These are phyloP conservation scores for Diplodia scrobiculata DNA, from an alignment of 2,329 filamentous ascomycete species.

Conservation along the genomic window DNA sequence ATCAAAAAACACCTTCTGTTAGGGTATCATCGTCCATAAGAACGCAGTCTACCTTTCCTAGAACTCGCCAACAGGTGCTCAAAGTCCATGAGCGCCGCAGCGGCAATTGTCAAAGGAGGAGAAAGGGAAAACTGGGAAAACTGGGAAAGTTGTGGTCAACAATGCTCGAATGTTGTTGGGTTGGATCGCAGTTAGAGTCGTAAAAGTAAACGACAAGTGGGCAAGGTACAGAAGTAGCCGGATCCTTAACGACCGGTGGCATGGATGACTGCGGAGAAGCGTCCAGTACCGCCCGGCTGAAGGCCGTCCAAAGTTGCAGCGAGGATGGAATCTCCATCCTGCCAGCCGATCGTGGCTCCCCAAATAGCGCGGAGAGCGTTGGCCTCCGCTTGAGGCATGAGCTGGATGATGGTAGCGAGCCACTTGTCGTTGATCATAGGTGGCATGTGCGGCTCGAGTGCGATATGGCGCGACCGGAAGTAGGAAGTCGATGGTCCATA, in stretches of 20 bases:
- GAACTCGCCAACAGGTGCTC: neutral
- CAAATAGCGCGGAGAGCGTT: constrained; percentile 41
- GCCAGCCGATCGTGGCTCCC: constrained; percentile 40
- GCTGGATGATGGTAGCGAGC: constrained; percentile 47
- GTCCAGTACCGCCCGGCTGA: constrained; percentile 46
- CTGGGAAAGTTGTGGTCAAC: neutral
- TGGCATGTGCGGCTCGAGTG: constrained; percentile 46
- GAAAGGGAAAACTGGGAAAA: neutral
- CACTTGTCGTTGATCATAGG: constrained; percentile 42
- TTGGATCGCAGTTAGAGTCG: neutral
- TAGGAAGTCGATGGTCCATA: constrained; percentile 29
- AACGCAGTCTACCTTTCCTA: neutral
- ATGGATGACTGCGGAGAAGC: constrained; percentile 41
- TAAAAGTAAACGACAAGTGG: neutral
- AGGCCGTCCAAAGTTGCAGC: constrained; percentile 49
- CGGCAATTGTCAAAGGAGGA: neutral
- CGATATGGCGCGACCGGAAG: constrained; percentile 34
- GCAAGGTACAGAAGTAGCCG: neutral
- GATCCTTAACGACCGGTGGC: neutral
- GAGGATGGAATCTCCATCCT: constrained; percentile 38
- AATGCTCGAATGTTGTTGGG: neutral
- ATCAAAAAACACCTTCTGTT: neutral
- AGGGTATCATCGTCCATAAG: constrained; percentile 2
- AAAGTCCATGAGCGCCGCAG: neutral
- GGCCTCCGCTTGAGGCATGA: constrained; percentile 41